A percentile compares a stretch with the other conserved stretches of the same genome.
Evolutionary conservation across 2,329 filamentous ascomycete genomes (phyloP).

Genomic region (Alternaria ventricosa): DNA sequence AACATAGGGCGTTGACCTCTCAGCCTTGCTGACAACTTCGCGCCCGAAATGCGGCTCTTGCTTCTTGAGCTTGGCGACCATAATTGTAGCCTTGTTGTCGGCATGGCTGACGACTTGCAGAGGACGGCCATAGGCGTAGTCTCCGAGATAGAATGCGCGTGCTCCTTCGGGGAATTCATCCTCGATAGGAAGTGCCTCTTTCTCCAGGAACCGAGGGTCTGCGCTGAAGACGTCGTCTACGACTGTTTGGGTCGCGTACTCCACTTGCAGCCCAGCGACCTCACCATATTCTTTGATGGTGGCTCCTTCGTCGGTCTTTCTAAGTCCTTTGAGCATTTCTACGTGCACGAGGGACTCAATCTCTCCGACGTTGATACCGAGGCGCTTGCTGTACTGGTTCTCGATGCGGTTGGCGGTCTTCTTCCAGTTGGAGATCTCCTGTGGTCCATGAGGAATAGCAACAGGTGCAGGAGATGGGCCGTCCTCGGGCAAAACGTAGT

Average conservation of each 20-base stretch:
- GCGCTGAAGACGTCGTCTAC: constrained; percentile 90
- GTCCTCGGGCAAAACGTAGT: constrained; percentile 75
- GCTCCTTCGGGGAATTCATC: constrained; percentile 88
- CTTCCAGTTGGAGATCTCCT: constrained; percentile 81
- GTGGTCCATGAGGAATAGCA: constrained; percentile 72
- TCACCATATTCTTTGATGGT: constrained; percentile 91
- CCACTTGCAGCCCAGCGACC: constrained; percentile 82
- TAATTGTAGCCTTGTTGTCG: constrained; percentile 77
- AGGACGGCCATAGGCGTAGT: constrained; percentile 89
- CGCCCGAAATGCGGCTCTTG: constrained; percentile 84
- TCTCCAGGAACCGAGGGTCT: constrained; percentile 92
- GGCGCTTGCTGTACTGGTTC: constrained; percentile 84
- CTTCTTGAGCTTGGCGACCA: constrained; percentile 73
- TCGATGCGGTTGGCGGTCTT: constrained; percentile 86
- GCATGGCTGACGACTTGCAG: constrained; percentile 80
- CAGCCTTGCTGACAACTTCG: constrained; percentile 72
- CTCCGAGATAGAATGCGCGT: constrained; percentile 90
- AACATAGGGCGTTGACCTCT: constrained; percentile 75
- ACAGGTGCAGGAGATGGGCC: constrained; percentile 65
- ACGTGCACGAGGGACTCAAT: constrained; percentile 92
- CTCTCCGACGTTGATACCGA: constrained; percentile 84
- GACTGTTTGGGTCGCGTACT: constrained; percentile 89
- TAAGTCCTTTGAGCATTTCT: constrained; percentile 89
- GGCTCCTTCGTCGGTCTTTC: constrained; percentile 88
- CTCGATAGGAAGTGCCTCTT: constrained; percentile 82